Conservation (phyloP, 805 yeast genomes). For the Lipomyces sp. region DNA sequence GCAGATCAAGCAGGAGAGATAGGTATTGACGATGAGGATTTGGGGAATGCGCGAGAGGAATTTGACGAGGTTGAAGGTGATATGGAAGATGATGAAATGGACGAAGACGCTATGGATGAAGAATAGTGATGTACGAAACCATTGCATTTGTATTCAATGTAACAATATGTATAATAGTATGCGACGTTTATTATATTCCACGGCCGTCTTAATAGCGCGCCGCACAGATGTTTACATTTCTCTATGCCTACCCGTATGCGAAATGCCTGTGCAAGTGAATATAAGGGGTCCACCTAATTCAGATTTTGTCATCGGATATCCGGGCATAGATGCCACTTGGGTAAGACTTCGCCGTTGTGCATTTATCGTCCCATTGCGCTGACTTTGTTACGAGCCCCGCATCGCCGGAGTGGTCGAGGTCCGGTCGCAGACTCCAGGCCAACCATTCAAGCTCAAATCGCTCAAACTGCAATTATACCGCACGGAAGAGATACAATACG, state of each 20-base stretch:
- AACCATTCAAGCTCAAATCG: constrained; percentile 39
- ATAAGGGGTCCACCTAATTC: constrained; percentile 49
- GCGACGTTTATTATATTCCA: neutral
- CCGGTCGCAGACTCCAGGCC: constrained; percentile 41
- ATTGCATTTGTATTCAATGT: neutral
- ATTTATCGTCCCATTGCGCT: neutral
- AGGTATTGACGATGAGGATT: constrained; percentile 6
- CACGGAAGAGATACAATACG: constrained; percentile 46
- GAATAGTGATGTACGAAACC: neutral
- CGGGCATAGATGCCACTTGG: constrained; percentile 52
- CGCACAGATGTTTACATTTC: too few species aligned
- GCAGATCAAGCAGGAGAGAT: neutral
- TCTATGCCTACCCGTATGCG: too few species aligned
- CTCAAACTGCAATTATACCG: constrained; percentile 48
- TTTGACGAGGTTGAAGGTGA: constrained; percentile 5
- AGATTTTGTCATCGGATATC: constrained; percentile 50
- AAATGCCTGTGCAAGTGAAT: constrained; percentile 34
- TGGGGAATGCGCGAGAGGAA: constrained; percentile 13
- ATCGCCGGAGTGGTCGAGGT: constrained; percentile 49
- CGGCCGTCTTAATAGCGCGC: too few species aligned
- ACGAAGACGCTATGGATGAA: constrained; percentile 8
- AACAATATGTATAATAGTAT: neutral
- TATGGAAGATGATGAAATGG: neutral
- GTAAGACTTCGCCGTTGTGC: constrained; percentile 22
- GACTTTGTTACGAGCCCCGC: constrained; percentile 43